phyloP scores from a whole-genome alignment of 2,329 filamentous ascomycete genomes.

The Pseudogymnoascus sp. region DNA sequence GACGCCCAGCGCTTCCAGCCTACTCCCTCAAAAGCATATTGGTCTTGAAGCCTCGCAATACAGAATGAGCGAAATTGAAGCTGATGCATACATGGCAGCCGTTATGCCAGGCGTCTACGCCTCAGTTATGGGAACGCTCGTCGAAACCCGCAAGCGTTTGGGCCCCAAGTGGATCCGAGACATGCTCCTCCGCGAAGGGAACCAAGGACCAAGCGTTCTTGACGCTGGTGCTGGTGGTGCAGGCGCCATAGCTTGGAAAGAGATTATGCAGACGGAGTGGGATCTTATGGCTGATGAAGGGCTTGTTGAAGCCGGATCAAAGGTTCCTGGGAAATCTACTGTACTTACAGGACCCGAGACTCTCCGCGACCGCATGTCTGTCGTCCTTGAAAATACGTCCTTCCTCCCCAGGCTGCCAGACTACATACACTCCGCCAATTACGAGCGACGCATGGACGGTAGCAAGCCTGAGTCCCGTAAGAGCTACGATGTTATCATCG shows the following conservation, averaged over 20 bases:
- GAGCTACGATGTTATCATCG: conserved; percentile 81
- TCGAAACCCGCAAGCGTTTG: conserved; percentile 65
- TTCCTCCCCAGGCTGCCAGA: conserved; percentile 91
- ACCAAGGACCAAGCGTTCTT: conserved; percentile 53
- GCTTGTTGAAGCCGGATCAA: conserved; percentile 43
- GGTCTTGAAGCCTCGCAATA: conserved; percentile 54
- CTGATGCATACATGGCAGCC: conserved; percentile 61
- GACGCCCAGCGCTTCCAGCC: conserved; percentile 47
- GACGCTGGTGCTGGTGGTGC: conserved; percentile 70
- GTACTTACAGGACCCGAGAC: conserved; percentile 70
- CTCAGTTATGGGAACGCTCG: conserved; percentile 55
- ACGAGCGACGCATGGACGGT: conserved; percentile 52
- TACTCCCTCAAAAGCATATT: conserved; percentile 54
- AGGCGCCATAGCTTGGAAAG: conserved; percentile 65
- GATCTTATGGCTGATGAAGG: conserved; percentile 52
- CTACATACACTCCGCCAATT: conserved; percentile 59
- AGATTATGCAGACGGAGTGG: conserved; percentile 76
- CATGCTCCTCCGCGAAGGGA: conserved; percentile 48
- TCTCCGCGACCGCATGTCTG: conserved; percentile 66
- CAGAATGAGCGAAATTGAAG: conserved; percentile 66
- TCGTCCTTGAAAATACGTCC: conserved; percentile 76
- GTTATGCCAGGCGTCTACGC: conserved; percentile 66
- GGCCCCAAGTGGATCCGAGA: conserved; percentile 62
- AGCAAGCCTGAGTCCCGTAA: conserved; percentile 55
- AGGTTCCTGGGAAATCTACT: conserved; percentile 58